These are phyloP conservation scores for Amanita rimosa DNA, from an alignment of 768 basidiomycete genomes.

Conservation along the genomic window DNA sequence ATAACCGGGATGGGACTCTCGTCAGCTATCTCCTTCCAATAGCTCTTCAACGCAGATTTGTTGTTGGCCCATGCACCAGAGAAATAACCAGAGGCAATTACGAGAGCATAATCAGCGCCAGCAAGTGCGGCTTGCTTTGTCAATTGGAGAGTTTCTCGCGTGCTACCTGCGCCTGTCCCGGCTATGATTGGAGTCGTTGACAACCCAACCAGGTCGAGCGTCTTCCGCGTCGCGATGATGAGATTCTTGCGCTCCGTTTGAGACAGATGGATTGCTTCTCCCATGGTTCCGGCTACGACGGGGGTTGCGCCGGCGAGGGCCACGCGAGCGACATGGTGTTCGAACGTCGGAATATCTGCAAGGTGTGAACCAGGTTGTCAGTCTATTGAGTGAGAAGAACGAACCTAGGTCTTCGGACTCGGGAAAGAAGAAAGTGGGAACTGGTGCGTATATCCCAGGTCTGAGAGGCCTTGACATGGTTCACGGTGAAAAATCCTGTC, in stretches of 20 bases:
- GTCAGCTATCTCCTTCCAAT: constrained; percentile 64
- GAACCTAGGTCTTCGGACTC: constrained; percentile 75
- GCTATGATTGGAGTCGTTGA: constrained; percentile 55
- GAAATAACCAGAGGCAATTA: constrained; percentile 82
- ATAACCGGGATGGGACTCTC: constrained; percentile 82
- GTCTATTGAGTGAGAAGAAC: constrained; percentile 13
- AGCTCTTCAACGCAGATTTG: constrained; percentile 63
- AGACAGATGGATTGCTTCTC: constrained; percentile 71
- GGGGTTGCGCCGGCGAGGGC: constrained; percentile 62
- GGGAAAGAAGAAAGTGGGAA: constrained; percentile 75
- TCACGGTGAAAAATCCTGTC: too few relatives aligned
- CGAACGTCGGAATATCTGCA: constrained; percentile 55
- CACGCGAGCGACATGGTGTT: constrained; percentile 51
- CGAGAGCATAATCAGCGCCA: constrained; percentile 81
- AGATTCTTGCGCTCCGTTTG: constrained; percentile 55
- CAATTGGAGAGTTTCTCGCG: constrained; percentile 70
- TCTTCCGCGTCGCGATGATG: constrained; percentile 56
- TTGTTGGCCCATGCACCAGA: constrained; percentile 59
- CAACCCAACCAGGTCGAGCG: constrained; percentile 58
- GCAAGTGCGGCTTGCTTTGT: constrained; percentile 68
- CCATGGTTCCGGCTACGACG: constrained; percentile 73
- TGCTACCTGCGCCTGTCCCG: constrained; percentile 78
- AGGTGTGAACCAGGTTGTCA: background rate
- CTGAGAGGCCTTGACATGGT: constrained; percentile 53
- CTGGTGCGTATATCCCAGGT: constrained; percentile 75